A percentile compares a stretch with the other conserved stretches of the same genome.
These are phyloP conservation scores for Zea luxurians DNA, from an alignment of 176 grass and related monocot species.

Conservation along the genomic window DNA sequence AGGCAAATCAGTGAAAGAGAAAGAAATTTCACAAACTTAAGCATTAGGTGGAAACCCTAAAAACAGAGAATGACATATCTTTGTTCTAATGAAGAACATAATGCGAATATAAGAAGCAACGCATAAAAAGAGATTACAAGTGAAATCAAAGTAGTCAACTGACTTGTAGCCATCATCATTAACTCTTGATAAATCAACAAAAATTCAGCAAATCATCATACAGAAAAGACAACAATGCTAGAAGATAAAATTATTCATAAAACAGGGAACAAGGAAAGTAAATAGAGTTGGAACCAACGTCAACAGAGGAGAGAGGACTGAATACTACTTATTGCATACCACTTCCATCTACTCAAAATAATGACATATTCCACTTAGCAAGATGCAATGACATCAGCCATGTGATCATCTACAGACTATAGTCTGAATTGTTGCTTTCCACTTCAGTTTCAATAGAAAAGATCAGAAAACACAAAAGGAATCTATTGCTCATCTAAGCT, in stretches of 20 bases:
- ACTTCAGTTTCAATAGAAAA: slow-evolving; percentile 4
- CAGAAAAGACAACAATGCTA: slow-evolving; percentile 8
- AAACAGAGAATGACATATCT: slow-evolving; percentile 3
- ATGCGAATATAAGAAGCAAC: slow-evolving; percentile 16
- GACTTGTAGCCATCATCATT: slow-evolving; percentile 18
- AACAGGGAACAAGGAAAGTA: not conserved
- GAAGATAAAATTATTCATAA: not conserved
- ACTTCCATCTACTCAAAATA: not conserved
- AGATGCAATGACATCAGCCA: not conserved
- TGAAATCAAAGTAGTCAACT: slow-evolving; percentile 17
- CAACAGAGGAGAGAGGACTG: not conserved
- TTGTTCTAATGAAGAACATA: not conserved
- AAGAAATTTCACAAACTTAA: slow-evolving; percentile 3
- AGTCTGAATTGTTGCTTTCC: not conserved
- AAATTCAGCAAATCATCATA: slow-evolving; percentile 21
- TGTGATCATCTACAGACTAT: not conserved
- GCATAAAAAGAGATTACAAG: not conserved
- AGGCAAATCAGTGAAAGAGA: slow-evolving; percentile 22
- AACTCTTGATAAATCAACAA: slow-evolving; percentile 24
- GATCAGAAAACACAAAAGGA: not conserved
- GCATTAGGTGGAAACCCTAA: not conserved
- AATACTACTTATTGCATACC: slow-evolving; percentile 1
- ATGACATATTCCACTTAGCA: not conserved
- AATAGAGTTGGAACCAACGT: not conserved
- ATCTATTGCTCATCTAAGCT: not conserved